Evolutionary conservation across 2,329 filamentous ascomycete genomes (phyloP).

Genomic region (Whalleya microplaca): DNA sequence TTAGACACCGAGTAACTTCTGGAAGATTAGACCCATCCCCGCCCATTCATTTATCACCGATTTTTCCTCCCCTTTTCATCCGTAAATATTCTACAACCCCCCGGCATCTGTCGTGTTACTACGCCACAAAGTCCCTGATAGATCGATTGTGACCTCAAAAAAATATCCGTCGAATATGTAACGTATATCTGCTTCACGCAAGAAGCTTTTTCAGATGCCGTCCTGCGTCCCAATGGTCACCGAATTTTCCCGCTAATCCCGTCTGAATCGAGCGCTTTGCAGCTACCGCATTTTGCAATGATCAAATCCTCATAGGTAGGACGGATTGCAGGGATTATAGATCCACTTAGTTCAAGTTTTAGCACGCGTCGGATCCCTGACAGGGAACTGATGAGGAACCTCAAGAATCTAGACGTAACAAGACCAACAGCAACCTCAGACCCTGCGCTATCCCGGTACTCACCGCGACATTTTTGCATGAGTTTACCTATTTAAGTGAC

Average conservation of each 20-base stretch:
- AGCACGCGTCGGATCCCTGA: conserved; percentile 10
- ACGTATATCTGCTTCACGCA: conserved; percentile 18
- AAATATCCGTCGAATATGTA: conserved; percentile 24
- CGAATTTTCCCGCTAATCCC: conserved; percentile 23
- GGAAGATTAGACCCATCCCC: neutral
- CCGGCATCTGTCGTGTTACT: conserved; percentile 16
- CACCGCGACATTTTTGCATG: conserved; percentile 13
- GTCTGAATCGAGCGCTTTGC: conserved; percentile 7
- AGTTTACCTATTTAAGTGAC: conserved; percentile 15
- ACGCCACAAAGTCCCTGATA: conserved; percentile 16
- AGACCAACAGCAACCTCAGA: conserved; percentile 19
- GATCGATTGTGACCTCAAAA: conserved; percentile 23
- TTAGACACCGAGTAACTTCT: neutral
- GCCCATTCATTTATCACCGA: neutral
- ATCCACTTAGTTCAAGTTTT: conserved; percentile 19
- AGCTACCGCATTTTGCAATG: conserved; percentile 21
- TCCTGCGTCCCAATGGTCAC: conserved; percentile 20
- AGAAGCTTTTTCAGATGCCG: conserved; percentile 7
- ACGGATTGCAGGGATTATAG: conserved; percentile 6
- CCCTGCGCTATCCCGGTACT: conserved; percentile 16
- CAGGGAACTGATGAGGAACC: conserved; percentile 12
- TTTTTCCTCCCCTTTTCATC: conserved; percentile 15
- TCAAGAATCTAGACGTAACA: conserved; percentile 18
- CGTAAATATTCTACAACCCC: conserved; percentile 13
- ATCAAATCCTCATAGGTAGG: conserved; percentile 17